Conservation (phyloP, 2,329 filamentous ascomycete genomes). For the Xylaria sp. region DNA sequence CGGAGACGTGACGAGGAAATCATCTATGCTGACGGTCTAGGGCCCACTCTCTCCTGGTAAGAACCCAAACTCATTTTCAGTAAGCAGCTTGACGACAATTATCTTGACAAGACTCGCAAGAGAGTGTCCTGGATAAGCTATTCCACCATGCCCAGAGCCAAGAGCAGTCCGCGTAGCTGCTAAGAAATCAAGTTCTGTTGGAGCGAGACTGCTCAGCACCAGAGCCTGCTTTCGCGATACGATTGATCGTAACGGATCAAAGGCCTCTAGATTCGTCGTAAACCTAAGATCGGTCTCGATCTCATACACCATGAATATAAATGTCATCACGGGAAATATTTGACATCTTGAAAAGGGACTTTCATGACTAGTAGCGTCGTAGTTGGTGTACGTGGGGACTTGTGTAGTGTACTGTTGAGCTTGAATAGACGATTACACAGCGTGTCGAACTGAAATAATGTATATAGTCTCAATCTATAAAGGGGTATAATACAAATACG, state of each 20-base stretch:
- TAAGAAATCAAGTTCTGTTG: conserved; percentile 25
- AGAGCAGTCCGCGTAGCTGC: conserved; percentile 48
- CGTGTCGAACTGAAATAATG: conserved; percentile 11
- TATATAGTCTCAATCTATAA: conserved; percentile 2
- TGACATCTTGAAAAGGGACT: conserved; percentile 20
- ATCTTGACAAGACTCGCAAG: conserved; percentile 49
- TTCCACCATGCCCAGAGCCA: conserved; percentile 51
- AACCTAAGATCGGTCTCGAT: conserved; percentile 48
- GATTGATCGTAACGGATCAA: conserved; percentile 49
- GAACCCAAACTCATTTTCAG: conserved; percentile 47
- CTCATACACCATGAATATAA: conserved; percentile 28
- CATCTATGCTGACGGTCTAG: conserved; percentile 37
- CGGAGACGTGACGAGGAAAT: conserved; percentile 43
- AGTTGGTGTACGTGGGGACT: conserved; percentile 31
- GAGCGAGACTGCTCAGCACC: conserved; percentile 35
- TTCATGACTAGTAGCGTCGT: conserved; percentile 21
- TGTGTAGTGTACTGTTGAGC: conserved; percentile 33
- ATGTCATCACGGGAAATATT: conserved; percentile 20
- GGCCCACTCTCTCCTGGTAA: conserved; percentile 37
- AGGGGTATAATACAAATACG: neutral
- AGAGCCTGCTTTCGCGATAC: conserved; percentile 35
- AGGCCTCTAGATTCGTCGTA: conserved; percentile 46
- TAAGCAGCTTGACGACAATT: conserved; percentile 44
- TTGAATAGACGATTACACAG: conserved; percentile 24
- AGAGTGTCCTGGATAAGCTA: conserved; percentile 50